These are phyloP conservation scores for Leccinum boreale DNA, from an alignment of 768 basidiomycete species.

Conservation along the genomic window DNA sequence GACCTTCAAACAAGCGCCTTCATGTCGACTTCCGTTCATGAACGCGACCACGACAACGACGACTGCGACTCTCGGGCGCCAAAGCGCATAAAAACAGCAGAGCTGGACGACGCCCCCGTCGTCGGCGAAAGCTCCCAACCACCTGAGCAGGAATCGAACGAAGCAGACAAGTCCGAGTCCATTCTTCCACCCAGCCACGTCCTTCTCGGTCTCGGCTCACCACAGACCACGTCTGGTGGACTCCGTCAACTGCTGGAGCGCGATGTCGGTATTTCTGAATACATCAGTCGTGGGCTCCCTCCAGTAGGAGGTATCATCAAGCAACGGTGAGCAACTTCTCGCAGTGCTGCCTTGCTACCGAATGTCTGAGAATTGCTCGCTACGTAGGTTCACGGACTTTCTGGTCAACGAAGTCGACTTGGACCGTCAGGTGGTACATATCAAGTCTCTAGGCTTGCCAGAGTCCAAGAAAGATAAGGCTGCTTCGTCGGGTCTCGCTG, in stretches of 20 bases:
- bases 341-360: not conserved
- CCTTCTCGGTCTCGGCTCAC: conserved; percentile 58
- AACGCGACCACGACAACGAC: conserved; percentile 52
- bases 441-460: conserved; percentile 78
- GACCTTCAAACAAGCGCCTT: not conserved
- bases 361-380: not conserved
- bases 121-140: conserved; percentile 4
- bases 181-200: conserved; percentile 73
- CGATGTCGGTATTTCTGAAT: conserved; percentile 90
- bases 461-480: conserved; percentile 43
- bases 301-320: conserved; percentile 93
- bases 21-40: conserved; percentile 37
- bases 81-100: conserved; percentile 38
- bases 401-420: conserved; percentile 88
- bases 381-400: conserved; percentile 89
- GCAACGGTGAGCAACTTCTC: conserved; percentile 63
- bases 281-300: conserved; percentile 65
- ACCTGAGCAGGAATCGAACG: not conserved
- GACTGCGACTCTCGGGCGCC: conserved; percentile 33
- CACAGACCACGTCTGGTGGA: conserved; percentile 46
- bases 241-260: conserved; percentile 64
- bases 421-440: conserved; percentile 73
- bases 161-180: conserved; percentile 21
- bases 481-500: conserved; percentile 25
- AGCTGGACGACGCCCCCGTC: conserved; percentile 10